Evolutionary conservation across 2,329 filamentous ascomycete species (phyloP).

Genomic region (Seiridium cupressi): DNA sequence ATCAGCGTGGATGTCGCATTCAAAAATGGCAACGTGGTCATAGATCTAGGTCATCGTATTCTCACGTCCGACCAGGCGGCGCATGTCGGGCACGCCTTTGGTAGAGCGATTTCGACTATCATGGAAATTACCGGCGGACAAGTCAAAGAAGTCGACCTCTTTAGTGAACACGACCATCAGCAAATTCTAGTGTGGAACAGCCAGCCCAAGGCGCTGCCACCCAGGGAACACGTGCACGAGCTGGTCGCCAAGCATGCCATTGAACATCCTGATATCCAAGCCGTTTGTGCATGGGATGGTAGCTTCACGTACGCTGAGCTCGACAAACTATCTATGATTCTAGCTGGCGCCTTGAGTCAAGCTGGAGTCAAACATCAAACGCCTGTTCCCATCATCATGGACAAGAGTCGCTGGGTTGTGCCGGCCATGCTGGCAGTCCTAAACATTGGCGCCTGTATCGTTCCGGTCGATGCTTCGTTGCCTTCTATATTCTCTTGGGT

Average conservation of each 20-base stretch:
- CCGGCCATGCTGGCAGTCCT: constrained; percentile 68
- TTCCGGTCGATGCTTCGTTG: constrained; percentile 47
- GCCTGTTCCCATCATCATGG: constrained; percentile 65
- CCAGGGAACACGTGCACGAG: constrained; percentile 41
- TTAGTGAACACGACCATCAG: constrained; percentile 53
- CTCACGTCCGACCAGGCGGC: constrained; percentile 41
- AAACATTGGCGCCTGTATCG: constrained; percentile 47
- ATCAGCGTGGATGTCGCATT: constrained; percentile 45
- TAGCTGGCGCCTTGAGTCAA: constrained; percentile 25
- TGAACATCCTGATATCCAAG: constrained; percentile 34
- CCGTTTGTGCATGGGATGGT: constrained; percentile 29
- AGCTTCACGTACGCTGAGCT: constrained; percentile 27
- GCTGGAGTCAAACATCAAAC: constrained; percentile 24
- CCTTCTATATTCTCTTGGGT: constrained; percentile 38
- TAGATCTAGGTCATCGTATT: constrained; percentile 42
- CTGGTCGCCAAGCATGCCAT: constrained; percentile 40
- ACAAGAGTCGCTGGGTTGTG: constrained; percentile 68
- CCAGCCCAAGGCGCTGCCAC: constrained; percentile 37
- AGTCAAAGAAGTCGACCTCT: constrained; percentile 48
- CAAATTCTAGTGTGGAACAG: constrained; percentile 54
- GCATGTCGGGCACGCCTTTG: constrained; percentile 52
- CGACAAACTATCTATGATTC: constrained; percentile 22
- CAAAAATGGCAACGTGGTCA: constrained; percentile 36
- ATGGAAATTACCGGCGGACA: constrained; percentile 38
- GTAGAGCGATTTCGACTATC: constrained; percentile 47